Percentiles rank a stretch among this genome's conserved stretches.
phyloP scores from a whole-genome alignment of 2,329 filamentous ascomycete genomes.

The Pezicula neosporulosa region DNA sequence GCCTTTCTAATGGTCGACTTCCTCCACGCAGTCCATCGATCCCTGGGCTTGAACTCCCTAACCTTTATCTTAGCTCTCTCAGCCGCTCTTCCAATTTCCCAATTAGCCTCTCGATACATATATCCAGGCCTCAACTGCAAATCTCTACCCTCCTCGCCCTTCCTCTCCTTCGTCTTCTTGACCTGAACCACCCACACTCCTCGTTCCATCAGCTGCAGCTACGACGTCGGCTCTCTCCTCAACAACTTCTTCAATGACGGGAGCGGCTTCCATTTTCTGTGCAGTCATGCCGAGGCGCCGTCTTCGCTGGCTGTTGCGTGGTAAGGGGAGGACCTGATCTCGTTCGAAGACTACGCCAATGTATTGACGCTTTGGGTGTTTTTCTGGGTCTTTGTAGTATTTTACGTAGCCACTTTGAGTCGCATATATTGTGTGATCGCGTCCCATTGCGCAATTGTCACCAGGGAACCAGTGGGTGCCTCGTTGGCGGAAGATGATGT shows the following conservation, averaged over 20 bases:
- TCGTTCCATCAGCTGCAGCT: constrained; percentile 6
- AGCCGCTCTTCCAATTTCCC: constrained; percentile 61
- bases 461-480: constrained; percentile 93
- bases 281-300: constrained; percentile 73
- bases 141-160: constrained; percentile 30
- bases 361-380: constrained; percentile 84
- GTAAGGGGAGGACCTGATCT: constrained; percentile 74
- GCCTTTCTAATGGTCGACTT: constrained; percentile 49
- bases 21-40: constrained; percentile 59
- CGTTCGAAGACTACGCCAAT: constrained; percentile 91
- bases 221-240: constrained; percentile 9
- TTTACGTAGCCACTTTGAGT: constrained; percentile 86
- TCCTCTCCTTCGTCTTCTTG: constrained; percentile 18
- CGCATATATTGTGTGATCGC: constrained; percentile 94
- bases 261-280: constrained; percentile 37
- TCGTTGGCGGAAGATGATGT: constrained; percentile 97
- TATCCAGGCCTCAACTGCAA: constrained; percentile 51
- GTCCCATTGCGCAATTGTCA: constrained; percentile 91
- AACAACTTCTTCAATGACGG: constrained; percentile 6
- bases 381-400: constrained; percentile 86
- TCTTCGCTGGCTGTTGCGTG: constrained; percentile 67
- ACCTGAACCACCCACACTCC: constrained; percentile 8
- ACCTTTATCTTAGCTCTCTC: constrained; percentile 57
- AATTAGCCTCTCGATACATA: constrained; percentile 63
- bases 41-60: constrained; percentile 52